Base-by-base conservation (phyloP, 345 rosid species). In the Jatropha curcas region DNA sequence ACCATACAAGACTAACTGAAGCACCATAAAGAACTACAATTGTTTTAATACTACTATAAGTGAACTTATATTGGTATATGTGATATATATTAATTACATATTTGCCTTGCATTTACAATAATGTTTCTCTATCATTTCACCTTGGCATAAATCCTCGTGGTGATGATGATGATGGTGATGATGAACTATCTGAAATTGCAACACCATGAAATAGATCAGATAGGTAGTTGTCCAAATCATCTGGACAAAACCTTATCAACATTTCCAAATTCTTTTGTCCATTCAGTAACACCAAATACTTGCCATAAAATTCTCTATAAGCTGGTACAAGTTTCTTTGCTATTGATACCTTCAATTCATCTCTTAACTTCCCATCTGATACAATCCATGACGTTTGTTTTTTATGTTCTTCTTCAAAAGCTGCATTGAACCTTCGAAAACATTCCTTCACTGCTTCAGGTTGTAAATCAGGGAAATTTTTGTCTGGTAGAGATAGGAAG, bases 171-270 rank as follows among this genome's bases (percentile, higher is more conserved):
- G 41, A 3, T 14, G 85, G 71, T 9, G 82, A 72, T 22, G 84
- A 73, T 27, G 71, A 74, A 75, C 60, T 71, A 59, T 43, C 73
- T 31, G 84, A 79, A 67, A 76, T 58, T 45, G 78, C 65, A 33
- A 79, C 76, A n/a, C 89, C 90, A 34, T 80, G 92, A 81, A 89
- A 92, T 77, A 94, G 69, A 79, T 87, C 87, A 16, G 95, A 90
- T 65, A 94, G 79, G 81, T 83, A 87, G 71, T 88, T 87, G 76
- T 65, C 86, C 77, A 92, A 64, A 63, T 89, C 94, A 62, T 89
- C 88, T 2, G 96, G 95, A 20, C 77, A 71, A 70, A 85, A 83
- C 79, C 80, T 81, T 24, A 82, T 83, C 5, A 80, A 59, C 71
- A 45, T 60, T 72, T 81, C 88, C 67, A 81, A 71, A 72, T 79